These are phyloP conservation scores for Ascochyta koolunga DNA, from an alignment of 2,329 filamentous ascomycete species.

Conservation along the genomic window DNA sequence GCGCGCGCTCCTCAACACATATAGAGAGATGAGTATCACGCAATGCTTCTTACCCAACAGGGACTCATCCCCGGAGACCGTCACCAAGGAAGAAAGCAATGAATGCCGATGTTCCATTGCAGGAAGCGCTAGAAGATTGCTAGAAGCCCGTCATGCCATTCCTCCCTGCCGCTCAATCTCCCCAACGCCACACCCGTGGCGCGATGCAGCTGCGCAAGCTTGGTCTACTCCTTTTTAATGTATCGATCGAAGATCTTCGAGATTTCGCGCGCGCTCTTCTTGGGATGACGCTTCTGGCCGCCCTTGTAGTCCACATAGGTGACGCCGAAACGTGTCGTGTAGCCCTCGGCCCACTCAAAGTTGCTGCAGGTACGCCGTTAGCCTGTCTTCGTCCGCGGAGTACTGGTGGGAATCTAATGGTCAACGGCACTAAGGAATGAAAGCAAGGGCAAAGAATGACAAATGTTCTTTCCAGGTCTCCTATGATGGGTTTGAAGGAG, in stretches of 20 bases:
- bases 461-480: neutral
- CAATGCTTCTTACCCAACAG: constrained; percentile 1
- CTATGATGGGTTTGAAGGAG: neutral
- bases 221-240: constrained; percentile 64
- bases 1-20: constrained; percentile 11
- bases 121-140: constrained; percentile 30
- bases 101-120: constrained; percentile 1
- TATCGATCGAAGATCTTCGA: constrained; percentile 73
- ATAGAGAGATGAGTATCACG: constrained; percentile 10
- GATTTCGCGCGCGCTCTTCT: constrained; percentile 80
- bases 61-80: constrained; percentile 7
- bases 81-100: neutral
- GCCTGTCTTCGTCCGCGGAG: constrained; percentile 8
- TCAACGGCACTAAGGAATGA: neutral
- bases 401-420: constrained; percentile 3
- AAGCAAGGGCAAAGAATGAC: neutral
- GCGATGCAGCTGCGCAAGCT: constrained; percentile 5
- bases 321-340: constrained; percentile 84
- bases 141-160: constrained; percentile 21
- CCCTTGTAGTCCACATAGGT: constrained; percentile 83
- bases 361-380: constrained; percentile 60
- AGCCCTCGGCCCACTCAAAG: constrained; percentile 92
- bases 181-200: constrained; percentile 23
- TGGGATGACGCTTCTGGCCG: constrained; percentile 78
- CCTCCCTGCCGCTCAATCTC: constrained; percentile 16